Conservation (phyloP, 2,329 filamentous ascomycete genomes). For the Penicillium corylophilum region DNA sequence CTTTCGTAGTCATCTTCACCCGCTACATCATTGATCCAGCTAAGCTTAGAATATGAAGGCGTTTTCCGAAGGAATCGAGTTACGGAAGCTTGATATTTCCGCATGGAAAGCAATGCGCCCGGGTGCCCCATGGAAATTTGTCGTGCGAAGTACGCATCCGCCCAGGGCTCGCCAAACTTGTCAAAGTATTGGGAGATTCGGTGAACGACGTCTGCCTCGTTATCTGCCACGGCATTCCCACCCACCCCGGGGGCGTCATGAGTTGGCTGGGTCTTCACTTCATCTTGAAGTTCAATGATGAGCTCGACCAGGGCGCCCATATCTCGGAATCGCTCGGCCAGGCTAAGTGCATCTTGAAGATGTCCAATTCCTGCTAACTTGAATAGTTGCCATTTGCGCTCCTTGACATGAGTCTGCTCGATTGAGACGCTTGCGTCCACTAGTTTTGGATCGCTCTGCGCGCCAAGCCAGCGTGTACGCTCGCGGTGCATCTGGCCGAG, state of each 20-base stretch:
- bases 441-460: constrained; percentile 51
- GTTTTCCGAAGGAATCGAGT: constrained; percentile 75
- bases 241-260: constrained; percentile 13
- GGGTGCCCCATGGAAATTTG: constrained; percentile 68
- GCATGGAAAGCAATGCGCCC: constrained; percentile 66
- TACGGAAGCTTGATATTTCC: constrained; percentile 68
- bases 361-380: constrained; percentile 53
- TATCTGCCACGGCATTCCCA: constrained; percentile 17
- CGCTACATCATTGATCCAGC: constrained; percentile 92
- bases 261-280: constrained; percentile 30
- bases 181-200: constrained; percentile 50
- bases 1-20: constrained; percentile 71
- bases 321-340: constrained; percentile 64
- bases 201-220: constrained; percentile 35
- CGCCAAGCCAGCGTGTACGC: constrained; percentile 57
- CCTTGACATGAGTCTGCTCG: constrained; percentile 41
- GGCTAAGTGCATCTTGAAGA: constrained; percentile 56
- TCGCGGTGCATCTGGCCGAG: constrained; percentile 61
- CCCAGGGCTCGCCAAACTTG: constrained; percentile 53
- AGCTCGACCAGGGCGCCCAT: constrained; percentile 61
- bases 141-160: constrained; percentile 73
- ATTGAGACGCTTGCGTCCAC: constrained; percentile 52
- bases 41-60: constrained; percentile 71
- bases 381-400: constrained; percentile 49
- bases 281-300: constrained; percentile 43